Evolutionary conservation across 2,329 filamentous ascomycete species (phyloP).

Genomic region (Aspergillus chevalieri): DNA sequence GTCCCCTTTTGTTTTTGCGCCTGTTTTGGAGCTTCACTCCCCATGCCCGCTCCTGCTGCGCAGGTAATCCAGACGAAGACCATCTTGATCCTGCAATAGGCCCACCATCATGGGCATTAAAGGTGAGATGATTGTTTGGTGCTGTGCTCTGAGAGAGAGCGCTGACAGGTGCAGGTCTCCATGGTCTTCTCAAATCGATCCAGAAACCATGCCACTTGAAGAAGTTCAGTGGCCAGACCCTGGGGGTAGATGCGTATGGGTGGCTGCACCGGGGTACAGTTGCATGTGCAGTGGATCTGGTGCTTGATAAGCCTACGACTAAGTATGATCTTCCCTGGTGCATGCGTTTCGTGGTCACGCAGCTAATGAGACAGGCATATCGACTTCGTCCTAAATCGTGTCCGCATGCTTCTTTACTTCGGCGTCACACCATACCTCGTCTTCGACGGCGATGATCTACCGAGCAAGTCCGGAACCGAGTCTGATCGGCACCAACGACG

Average conservation of each 20-base stretch:
- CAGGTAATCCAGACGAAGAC: conserved; percentile 24
- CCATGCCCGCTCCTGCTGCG: conserved; percentile 15
- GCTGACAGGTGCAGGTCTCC: conserved; percentile 56
- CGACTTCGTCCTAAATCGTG: conserved; percentile 81
- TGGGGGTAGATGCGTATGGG: conserved; percentile 95
- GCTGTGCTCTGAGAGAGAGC: background rate
- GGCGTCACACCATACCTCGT: conserved; percentile 91
- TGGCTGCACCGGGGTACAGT: conserved; percentile 95
- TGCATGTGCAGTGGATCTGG: conserved; percentile 84
- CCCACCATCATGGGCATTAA: conserved; percentile 40
- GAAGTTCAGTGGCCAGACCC: conserved; percentile 77
- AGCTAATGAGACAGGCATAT: conserved; percentile 60
- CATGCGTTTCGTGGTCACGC: conserved; percentile 51
- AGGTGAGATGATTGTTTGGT: conserved; percentile 24
- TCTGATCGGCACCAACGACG: conserved; percentile 66
- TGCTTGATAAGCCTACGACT: conserved; percentile 76
- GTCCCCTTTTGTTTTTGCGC: conserved; percentile 1
- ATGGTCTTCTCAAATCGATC: conserved; percentile 92
- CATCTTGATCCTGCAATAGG: conserved; percentile 21
- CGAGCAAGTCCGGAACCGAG: conserved; percentile 88
- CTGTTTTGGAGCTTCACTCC: conserved; percentile 3
- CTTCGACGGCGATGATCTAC: conserved; percentile 91
- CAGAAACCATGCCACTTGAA: conserved; percentile 82
- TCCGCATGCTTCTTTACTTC: conserved; percentile 90
- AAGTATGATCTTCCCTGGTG: conserved; percentile 53